A percentile compares a stretch with the other conserved stretches of the same genome.
Evolutionary conservation across 257 asterid genomes (phyloP).

Genomic region (Agastache rugosa): DNA sequence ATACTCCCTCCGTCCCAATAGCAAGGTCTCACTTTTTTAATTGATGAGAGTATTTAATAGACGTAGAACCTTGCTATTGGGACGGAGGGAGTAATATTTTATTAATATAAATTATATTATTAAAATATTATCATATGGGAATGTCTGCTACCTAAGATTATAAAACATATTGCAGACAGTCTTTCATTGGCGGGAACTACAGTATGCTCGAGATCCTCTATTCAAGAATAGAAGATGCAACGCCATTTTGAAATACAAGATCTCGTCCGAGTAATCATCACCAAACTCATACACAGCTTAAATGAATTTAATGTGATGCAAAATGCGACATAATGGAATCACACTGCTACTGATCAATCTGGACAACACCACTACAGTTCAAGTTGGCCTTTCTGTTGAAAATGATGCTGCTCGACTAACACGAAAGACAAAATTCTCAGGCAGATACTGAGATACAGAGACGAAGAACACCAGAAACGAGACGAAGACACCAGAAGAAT

Average conservation of each 20-base stretch:
- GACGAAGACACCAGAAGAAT: slow-evolving; percentile 60
- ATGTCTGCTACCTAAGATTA: slow-evolving; percentile 74
- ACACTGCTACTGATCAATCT: slow-evolving; percentile 80
- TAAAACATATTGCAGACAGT: slow-evolving; percentile 87
- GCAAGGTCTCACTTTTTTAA: no score
- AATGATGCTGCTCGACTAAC: slow-evolving; percentile 42
- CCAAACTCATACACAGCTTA: background rate
- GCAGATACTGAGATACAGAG: slow-evolving; percentile 26
- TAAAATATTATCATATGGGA: slow-evolving; percentile 95
- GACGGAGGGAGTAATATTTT: no score
- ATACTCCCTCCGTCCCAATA: no score
- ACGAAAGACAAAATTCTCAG: background rate
- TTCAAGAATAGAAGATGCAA: no score
- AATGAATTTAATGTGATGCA: background rate
- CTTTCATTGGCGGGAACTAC: slow-evolving; percentile 89
- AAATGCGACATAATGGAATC: slow-evolving; percentile 61
- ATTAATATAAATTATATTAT: no score
- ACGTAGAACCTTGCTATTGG: no score
- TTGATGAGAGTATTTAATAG: no score
- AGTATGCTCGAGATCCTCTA: slow-evolving; percentile 59
- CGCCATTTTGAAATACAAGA: background rate
- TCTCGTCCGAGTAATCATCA: background rate
- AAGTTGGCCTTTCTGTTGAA: slow-evolving; percentile 49
- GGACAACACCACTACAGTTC: slow-evolving; percentile 55
- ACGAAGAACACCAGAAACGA: slow-evolving; percentile 3